Evolutionary conservation across 2,329 filamentous ascomycete species (phyloP).

Genomic region (Pseudocercospora cruenta): DNA sequence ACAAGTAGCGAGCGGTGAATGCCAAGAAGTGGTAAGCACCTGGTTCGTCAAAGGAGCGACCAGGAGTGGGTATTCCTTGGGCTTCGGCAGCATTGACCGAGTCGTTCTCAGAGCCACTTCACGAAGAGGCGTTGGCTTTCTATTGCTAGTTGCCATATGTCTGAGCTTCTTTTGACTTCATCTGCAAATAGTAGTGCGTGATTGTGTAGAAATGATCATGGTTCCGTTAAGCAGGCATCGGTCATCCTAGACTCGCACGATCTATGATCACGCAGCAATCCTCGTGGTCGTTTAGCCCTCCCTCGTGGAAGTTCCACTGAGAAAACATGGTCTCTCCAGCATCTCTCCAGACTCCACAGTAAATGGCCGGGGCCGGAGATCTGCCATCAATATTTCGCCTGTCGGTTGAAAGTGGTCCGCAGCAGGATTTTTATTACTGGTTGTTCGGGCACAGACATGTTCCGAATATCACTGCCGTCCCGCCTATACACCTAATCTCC

Average conservation of each 20-base stretch:
- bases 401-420: slow-evolving; percentile 9
- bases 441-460: not conserved
- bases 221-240: not conserved
- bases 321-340: slow-evolving; percentile 13
- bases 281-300: not conserved
- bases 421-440: not conserved
- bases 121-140: not conserved
- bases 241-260: not conserved
- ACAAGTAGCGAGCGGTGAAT: slow-evolving; percentile 12
- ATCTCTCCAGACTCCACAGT: slow-evolving; percentile 15
- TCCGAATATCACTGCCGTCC: not conserved
- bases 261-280: slow-evolving; percentile 4
- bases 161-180: slow-evolving; percentile 1
- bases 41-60: slow-evolving; percentile 1
- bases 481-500: not conserved
- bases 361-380: slow-evolving; percentile 10
- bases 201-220: not conserved
- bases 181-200: not conserved
- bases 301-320: slow-evolving; percentile 13
- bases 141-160: not conserved
- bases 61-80: slow-evolving; percentile 9
- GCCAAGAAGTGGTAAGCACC: slow-evolving; percentile 5
- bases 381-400: not conserved
- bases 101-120: not conserved
- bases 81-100: slow-evolving; percentile 3